A percentile compares a stretch with the other conserved stretches of the same genome.
Conservation (phyloP, 441 rosid genomes). For the Lagerstroemia fauriei region DNA sequence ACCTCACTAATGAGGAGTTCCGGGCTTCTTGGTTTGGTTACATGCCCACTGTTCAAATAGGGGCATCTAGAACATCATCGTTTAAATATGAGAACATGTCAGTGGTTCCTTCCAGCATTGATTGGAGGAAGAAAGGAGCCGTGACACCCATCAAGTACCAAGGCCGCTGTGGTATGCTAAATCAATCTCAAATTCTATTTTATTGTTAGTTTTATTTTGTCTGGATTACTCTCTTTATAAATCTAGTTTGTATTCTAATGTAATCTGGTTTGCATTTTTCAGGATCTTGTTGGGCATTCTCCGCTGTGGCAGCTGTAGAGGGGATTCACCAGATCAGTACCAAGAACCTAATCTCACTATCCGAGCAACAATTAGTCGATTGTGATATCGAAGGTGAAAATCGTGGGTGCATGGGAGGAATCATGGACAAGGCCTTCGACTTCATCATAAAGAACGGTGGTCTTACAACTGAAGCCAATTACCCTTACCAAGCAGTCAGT, state of each 20-base stretch:
- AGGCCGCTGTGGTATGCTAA: slow-evolving; percentile 9
- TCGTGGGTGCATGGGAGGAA: slow-evolving; percentile 9
- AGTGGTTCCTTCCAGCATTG: not conserved
- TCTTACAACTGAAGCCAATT: slow-evolving; percentile 20
- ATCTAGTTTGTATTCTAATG: too few species aligned
- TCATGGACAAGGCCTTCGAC: slow-evolving; percentile 12
- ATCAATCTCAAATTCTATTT: not conserved
- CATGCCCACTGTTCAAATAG: not conserved
- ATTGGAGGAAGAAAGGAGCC: slow-evolving; percentile 18
- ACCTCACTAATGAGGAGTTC: slow-evolving; percentile 16
- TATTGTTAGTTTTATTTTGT: not conserved
- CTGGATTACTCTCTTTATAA: not conserved
- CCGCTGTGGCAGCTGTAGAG: slow-evolving; percentile 15
- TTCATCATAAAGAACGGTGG: slow-evolving; percentile 8
- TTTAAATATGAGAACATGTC: slow-evolving; percentile 11
- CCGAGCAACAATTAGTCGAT: slow-evolving; percentile 13
- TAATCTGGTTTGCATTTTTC: not conserved
- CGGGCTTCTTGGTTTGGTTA: not conserved
- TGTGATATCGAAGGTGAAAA: slow-evolving; percentile 11
- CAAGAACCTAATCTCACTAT: slow-evolving; percentile 5
- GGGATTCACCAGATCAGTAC: slow-evolving; percentile 13
- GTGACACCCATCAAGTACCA: slow-evolving; percentile 20
- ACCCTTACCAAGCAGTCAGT: not conserved
- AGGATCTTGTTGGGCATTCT: slow-evolving; percentile 23
- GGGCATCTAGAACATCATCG: not conserved